These are phyloP conservation scores for Podospora bellae-mahoneyi DNA, from an alignment of 495 filamentous ascomycete genomes.

Conservation along the genomic window DNA sequence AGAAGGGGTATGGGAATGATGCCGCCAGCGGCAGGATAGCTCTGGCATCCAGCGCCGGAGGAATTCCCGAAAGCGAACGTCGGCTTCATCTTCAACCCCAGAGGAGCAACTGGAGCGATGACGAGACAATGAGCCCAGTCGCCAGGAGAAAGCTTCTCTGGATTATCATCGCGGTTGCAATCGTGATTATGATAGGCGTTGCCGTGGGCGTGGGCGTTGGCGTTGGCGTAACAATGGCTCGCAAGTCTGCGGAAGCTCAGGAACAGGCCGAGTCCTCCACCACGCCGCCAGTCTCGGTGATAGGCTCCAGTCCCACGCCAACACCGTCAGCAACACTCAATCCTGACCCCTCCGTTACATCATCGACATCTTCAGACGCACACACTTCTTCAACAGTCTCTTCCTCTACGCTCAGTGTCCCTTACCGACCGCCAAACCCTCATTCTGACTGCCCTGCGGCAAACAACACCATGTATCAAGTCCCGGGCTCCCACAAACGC, in stretches of 20 bases:
- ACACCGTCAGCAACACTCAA: conserved; percentile 4
- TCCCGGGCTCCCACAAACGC: conserved; percentile 39
- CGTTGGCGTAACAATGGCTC: conserved; percentile 38
- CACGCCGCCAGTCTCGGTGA: neutral
- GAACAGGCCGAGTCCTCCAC: neutral
- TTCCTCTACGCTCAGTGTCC: conserved; percentile 13
- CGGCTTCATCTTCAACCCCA: conserved; percentile 13
- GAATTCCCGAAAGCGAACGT: conserved; percentile 3
- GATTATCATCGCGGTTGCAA: conserved; percentile 23
- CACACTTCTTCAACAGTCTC: conserved; percentile 14
- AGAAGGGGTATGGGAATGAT: conserved; percentile 19
- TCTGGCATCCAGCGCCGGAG: conserved; percentile 1
- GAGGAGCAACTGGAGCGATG: conserved; percentile 15
- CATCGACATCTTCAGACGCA: conserved; percentile 8
- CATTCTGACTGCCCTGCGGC: conserved; percentile 39
- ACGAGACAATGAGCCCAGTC: conserved; percentile 13
- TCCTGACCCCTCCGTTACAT: conserved; percentile 8
- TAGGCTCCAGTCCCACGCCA: conserved; percentile 6
- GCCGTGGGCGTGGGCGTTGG: conserved; percentile 42
- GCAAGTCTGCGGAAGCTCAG: conserved; percentile 4
- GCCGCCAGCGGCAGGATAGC: conserved; percentile 2
- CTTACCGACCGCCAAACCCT: conserved; percentile 17
- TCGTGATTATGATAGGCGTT: conserved; percentile 33
- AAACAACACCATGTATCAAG: conserved; percentile 45
- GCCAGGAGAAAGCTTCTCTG: conserved; percentile 33